Conservation (phyloP, 305 asterid genomes). For the Solanum hybrid region DNA sequence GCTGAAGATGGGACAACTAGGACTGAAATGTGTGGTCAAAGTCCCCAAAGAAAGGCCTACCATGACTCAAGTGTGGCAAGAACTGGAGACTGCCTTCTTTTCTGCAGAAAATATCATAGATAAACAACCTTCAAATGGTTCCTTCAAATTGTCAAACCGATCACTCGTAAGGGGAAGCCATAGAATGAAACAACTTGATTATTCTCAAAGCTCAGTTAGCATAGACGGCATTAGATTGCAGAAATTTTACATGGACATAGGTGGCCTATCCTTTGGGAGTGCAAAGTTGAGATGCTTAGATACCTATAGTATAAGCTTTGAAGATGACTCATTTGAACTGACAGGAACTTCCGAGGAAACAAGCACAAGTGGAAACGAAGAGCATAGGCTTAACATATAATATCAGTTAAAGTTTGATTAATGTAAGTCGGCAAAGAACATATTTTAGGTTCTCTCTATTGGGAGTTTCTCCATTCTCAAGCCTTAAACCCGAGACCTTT, state of each 20-base stretch:
- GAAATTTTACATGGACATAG: slow-evolving; percentile 51
- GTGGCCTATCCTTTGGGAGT: slow-evolving; percentile 41
- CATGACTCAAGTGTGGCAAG: slow-evolving; percentile 53
- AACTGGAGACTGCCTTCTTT: slow-evolving; percentile 39
- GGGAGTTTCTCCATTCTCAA: not conserved
- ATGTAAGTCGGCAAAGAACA: not conserved
- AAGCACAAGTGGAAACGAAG: slow-evolving; percentile 1
- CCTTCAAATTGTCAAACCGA: not conserved
- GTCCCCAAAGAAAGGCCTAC: slow-evolving; percentile 67
- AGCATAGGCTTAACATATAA: not conserved
- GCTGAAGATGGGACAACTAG: slow-evolving; percentile 60
- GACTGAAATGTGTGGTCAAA: slow-evolving; percentile 50
- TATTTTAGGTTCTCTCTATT: not conserved
- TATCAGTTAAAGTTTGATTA: not conserved
- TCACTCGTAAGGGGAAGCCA: not conserved
- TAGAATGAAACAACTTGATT: not conserved
- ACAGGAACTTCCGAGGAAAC: slow-evolving; percentile 9
- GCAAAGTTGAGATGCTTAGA: slow-evolving; percentile 60
- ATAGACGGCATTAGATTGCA: slow-evolving; percentile 50
- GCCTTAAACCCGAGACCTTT: not conserved
- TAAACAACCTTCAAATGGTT: not conserved
- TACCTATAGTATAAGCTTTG: slow-evolving; percentile 23
- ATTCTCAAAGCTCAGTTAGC: slow-evolving; percentile 38
- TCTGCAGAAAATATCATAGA: slow-evolving; percentile 4
- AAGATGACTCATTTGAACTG: slow-evolving; percentile 21